Percentiles rank a stretch among this genome's conserved stretches.
Evolutionary conservation across 1,284 basidiomycete species (phyloP).

Genomic region (Stygiomarasmius scandens): DNA sequence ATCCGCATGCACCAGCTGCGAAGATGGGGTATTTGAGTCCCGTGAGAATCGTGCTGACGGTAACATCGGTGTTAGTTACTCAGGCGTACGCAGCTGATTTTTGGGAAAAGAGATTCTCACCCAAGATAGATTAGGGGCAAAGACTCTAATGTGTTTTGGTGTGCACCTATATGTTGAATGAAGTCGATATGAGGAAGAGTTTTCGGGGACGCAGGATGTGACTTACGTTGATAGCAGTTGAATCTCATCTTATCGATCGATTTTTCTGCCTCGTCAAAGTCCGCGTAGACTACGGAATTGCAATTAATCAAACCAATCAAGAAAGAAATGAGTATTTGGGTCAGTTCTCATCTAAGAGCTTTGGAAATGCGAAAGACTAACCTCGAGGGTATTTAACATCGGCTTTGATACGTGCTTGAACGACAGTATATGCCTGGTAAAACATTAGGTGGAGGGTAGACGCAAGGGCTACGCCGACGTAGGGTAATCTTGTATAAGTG

Average conservation of each 20-base stretch:
- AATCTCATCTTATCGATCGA: slow-evolving; percentile 31
- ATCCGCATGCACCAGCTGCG: slow-evolving; percentile 39
- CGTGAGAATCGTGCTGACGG: slow-evolving; percentile 37
- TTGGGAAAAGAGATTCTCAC: slow-evolving; percentile 1
- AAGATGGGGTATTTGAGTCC: slow-evolving; percentile 43
- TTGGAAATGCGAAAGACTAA: slow-evolving; percentile 21
- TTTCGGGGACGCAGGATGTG: slow-evolving; percentile 17
- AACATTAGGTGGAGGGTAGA: slow-evolving; percentile 36
- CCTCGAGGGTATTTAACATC: slow-evolving; percentile 45
- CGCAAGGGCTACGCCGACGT: slow-evolving; percentile 18
- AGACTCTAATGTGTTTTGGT: slow-evolving; percentile 43
- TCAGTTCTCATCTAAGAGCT: background rate
- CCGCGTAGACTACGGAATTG: slow-evolving; percentile 41
- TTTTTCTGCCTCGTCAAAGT: background rate
- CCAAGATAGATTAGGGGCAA: slow-evolving; percentile 25
- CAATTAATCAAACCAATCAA: slow-evolving; percentile 13
- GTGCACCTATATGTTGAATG: slow-evolving; percentile 26
- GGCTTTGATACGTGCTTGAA: slow-evolving; percentile 37
- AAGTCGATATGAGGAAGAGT: slow-evolving; percentile 18
- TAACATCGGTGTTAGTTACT: background rate
- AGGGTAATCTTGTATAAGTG: slow-evolving; percentile 14
- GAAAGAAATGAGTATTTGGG: no score
- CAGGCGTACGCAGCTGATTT: background rate
- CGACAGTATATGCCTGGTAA: slow-evolving; percentile 39
- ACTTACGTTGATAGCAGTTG: slow-evolving; percentile 39